Evolutionary conservation across 441 rosid genomes (phyloP), one percentile per base, ranked within the genome.

Genomic region (Populus hybrid): DNA sequence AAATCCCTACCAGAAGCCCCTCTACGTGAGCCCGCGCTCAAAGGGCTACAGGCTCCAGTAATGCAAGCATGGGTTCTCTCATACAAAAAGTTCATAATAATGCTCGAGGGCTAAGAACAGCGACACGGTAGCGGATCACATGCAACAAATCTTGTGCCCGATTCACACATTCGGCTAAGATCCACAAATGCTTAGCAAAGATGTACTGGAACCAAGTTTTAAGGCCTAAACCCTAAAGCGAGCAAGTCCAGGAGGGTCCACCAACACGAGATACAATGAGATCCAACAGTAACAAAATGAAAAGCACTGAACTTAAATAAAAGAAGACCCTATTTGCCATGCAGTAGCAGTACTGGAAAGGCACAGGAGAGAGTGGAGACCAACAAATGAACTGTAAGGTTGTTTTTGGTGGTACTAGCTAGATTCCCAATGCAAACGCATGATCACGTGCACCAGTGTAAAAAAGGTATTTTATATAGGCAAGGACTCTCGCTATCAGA

Each of bases 371-470:
- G 6, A 3, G 10, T 1, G 35, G 24, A 38, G 71, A 77, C 26
- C 28, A 67, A 81, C 79, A 76, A 72, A 10, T 80, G 76, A 78
- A 69, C 69, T 69, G 74, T 3, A 67, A 81, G 78, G 80, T 78
- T 38, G 79, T 21, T 20, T 20, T 21, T 65, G 18, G 14, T 26
- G 36, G 32, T 24, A 18, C 9, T 69, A 20, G 65, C 69, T 54
- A 81, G 85, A 86, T 84, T 78, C 85, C 77, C 81, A 28, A 81
- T 32, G 81, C 78, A 70, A 8, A 7, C 14, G 69, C 79, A 73
- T 50, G 57, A 57, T 81, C 86, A 83, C 85, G 85, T 84, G 88
- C 80, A 78, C 73, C 79, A 18, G 59, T 69, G 11, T 6, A 24
- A 34, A 65, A 71, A 30, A 35, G 35, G 12, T 12, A 24, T 2